Evolutionary conservation across 768 basidiomycete species (phyloP), one percentile per base, ranked within the genome.

Genomic region (Suillus weaverae): DNA sequence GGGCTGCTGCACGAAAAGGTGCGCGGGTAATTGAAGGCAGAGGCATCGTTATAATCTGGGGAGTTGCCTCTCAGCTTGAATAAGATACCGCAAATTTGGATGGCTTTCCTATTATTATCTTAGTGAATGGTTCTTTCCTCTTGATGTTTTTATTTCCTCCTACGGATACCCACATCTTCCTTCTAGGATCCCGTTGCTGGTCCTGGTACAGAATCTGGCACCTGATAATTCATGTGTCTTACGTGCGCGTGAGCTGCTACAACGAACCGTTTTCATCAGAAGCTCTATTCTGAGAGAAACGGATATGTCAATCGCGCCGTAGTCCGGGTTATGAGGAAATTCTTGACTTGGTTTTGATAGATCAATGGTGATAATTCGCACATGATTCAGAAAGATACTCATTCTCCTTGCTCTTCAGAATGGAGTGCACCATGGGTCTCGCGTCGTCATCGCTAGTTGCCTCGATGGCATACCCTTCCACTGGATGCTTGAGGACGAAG

Each of bases 331-430:
- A 92, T 33, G 81, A 72, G 10, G 80, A 33, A 0, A 82, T 76
- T 20, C 81, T 82, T 82, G 67, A 51, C 57, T 20, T 36, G 20
- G 57, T 20, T 8, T 18, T 11, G 8, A 68, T 79, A 48, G 66
- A 85, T 87, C 86, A 68, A 84, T 75, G 20, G 72, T 70, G 5
- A 77, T 61, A 1, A 75, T 71, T 50, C 4, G 7, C 16, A n/a
- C 92, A 65, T 92, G 92, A 71, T 92, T 93, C 48, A 92, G 88
- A 2, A 92, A 74, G 0, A 94, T 77, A 64, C 92, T 91, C 46
- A 93, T 86, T 78, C 0, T 78, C 77, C 46, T 22, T 26, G 22
- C 13, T 48, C 22, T 48, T 48, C 14, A 86, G 75, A 65, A 92
- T 81, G 2, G 81, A 73, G 35, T 83, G 70, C 11, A 92, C 77